Percentiles rank a stretch among this genome's conserved stretches.
These are phyloP conservation scores for Pseudonectria foliicola DNA, from an alignment of 2,329 filamentous ascomycete species.

Conservation along the genomic window DNA sequence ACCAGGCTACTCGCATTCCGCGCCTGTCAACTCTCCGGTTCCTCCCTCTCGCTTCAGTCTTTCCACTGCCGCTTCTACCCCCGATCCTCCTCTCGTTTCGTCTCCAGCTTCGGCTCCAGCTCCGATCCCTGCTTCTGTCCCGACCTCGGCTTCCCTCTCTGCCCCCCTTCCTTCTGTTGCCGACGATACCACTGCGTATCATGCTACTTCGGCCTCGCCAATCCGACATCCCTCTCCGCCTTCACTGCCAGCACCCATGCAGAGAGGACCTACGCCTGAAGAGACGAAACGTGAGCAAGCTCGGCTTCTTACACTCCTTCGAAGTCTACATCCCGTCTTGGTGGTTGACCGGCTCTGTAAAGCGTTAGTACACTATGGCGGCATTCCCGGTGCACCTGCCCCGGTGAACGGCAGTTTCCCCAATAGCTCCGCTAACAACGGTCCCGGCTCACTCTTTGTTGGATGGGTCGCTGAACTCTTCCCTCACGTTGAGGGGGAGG, in stretches of 20 bases:
- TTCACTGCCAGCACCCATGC: slow-evolving; percentile 14
- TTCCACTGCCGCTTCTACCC: background rate
- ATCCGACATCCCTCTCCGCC: background rate
- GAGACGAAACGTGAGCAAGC: slow-evolving; percentile 55
- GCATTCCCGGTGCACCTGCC: slow-evolving; percentile 47
- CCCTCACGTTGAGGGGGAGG: slow-evolving; percentile 30
- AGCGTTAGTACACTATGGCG: slow-evolving; percentile 57
- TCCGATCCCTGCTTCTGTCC: background rate
- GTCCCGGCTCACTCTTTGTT: slow-evolving; percentile 50
- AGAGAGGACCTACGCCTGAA: slow-evolving; percentile 18
- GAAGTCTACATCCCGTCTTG: slow-evolving; percentile 45
- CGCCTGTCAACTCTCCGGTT: slow-evolving; percentile 1
- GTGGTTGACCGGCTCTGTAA: slow-evolving; percentile 58
- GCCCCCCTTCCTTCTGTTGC: background rate
- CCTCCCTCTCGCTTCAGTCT: background rate
- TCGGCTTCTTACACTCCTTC: slow-evolving; percentile 49
- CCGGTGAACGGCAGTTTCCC: slow-evolving; percentile 48
- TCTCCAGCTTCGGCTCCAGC: slow-evolving; percentile 1
- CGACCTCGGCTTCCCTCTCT: background rate
- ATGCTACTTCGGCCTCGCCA: slow-evolving; percentile 1
- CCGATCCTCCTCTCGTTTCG: background rate
- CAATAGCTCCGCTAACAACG: slow-evolving; percentile 48
- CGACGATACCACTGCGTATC: background rate
- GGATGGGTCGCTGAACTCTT: slow-evolving; percentile 60
- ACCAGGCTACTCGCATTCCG: too few relatives aligned